Base-by-base conservation (phyloP, 495 filamentous ascomycete species). In the Aspergillus coremiiformis region DNA sequence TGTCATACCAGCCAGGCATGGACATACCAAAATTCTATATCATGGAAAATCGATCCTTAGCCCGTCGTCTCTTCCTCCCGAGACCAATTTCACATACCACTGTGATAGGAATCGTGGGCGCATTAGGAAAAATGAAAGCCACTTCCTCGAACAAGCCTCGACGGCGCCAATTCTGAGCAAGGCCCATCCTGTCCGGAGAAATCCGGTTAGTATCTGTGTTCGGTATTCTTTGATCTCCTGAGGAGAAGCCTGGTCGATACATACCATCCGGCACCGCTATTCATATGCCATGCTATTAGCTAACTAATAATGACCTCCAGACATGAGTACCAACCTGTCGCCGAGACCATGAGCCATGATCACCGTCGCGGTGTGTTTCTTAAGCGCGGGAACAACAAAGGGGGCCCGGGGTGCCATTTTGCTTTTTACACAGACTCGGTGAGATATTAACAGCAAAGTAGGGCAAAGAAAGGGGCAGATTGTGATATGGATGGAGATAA, bases 1-100 rank as follows among this genome's bases (percentile, higher is more conserved):
- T 87, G 59, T 96, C 89, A 64, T 91, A 95, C 92, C 92, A 96
- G 17, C 86, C 89, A 4, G 90, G 89, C 88, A 95, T 91, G 9
- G 65, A 64, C 84, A 89, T 86, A 27, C 90, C 89, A 33, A 78
- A 71, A 65, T 93, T 90, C 87, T 90, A 55, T 51, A 26, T 19
- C 15, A 10, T 19, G n/a, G 5, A 9, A 5, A 22, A 21, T 27
- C 14, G 11, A 14, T 37, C 23, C 8, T 39, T 44, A 21, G 17
- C 14, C 4, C 12, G 12, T 19, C 15, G n/a, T 37, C 14, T 7
- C 14, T 33, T n/a, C n/a, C 0, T 32, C 9, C 7, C 9, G 20
- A 14, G 24, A 10, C 5, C 32, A 14, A n/a, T 32, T 9, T 20
- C 35, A 72, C 81, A 60, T 85, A 90, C 89, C 57, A 85, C 73